Base-by-base conservation (phyloP, 2,329 filamentous ascomycete genomes). In the Colletotrichum camelliae region DNA sequence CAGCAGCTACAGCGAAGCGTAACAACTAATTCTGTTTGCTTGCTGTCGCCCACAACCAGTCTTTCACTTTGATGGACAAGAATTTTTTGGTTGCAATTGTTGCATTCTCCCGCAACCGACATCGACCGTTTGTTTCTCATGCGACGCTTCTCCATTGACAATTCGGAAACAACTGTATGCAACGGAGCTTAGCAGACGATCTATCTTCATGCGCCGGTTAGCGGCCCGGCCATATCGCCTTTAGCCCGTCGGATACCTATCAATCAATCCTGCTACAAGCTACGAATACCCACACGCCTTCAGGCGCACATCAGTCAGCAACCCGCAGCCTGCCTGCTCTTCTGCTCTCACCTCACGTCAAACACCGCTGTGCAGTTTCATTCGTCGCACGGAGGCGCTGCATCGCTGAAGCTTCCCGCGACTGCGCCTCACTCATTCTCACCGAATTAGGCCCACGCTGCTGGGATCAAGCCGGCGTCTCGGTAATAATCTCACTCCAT, bases 371-470 rank as follows among this genome's bases (percentile, higher is more conserved):
- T 52, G 64, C 70, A 39, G 55, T 64, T n/a, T 58, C 55, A 73
- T 33, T 64, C 33, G 31, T 64, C 61, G 61, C 61, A 64, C 61
- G 61, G 39, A 70, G 33, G 24, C 35, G 58, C 73, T 73, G 70
- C 70, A 75, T 27, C 70, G 21, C 70, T 73, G 70, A 75, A 75
- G 70, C 64, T 73, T 73, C 64, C 73, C 64, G n/a, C 70, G 64
- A 55, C 73, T 75, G 73, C 73, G 73, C 73, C 73, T 73, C 73
- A 57, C n/a, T 64, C 70, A 21, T 52, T 52, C 39, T 73, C 58
- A 18, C 70, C 58, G 35, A 67, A 21, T 37, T 64, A 35, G 70
- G 21, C 43, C 43, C 21, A 37, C 24, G 35, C 35, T 65, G 35
- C 57, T 52, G 48, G 73, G 70, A 60, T 73, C 48, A 75, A 29